Evolutionary conservation across 2,329 filamentous ascomycete genomes (phyloP).

Genomic region (Zelopaecilomyces penicillatus): DNA sequence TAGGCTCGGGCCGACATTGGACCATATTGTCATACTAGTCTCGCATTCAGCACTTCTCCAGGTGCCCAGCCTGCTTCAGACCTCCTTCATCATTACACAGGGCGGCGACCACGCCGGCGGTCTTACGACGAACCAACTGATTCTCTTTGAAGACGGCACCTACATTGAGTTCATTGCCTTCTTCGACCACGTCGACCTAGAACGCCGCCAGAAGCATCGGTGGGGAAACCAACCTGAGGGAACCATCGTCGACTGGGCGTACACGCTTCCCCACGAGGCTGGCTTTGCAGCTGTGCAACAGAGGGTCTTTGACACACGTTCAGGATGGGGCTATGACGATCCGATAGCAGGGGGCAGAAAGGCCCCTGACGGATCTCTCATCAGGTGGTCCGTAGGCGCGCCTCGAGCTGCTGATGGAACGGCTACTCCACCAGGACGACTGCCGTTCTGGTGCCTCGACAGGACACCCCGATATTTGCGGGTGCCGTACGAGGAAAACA

Average conservation of each 20-base stretch:
- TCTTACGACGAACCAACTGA: slow-evolving; percentile 52
- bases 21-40: slow-evolving; percentile 58
- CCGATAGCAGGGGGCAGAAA: slow-evolving; percentile 45
- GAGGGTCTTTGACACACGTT: slow-evolving; percentile 22
- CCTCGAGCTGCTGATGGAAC: slow-evolving; percentile 18
- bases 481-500: slow-evolving; percentile 35
- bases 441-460: slow-evolving; percentile 62
- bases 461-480: slow-evolving; percentile 46
- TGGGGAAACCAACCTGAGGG: slow-evolving; percentile 48
- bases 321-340: slow-evolving; percentile 36
- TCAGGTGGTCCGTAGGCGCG: slow-evolving; percentile 52
- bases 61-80: slow-evolving; percentile 41
- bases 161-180: slow-evolving; percentile 63
- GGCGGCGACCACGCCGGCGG: slow-evolving; percentile 56
- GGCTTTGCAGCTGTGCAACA: slow-evolving; percentile 31
- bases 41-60: slow-evolving; percentile 38
- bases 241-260: slow-evolving; percentile 51
- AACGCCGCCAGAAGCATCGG: slow-evolving; percentile 39
- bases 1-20: slow-evolving; percentile 30
- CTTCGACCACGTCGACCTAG: slow-evolving; percentile 33
- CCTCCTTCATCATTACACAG: slow-evolving; percentile 48
- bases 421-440: slow-evolving; percentile 33
- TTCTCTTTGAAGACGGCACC: slow-evolving; percentile 53
- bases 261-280: slow-evolving; percentile 33
- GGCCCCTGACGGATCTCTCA: slow-evolving; percentile 43